Base-by-base conservation (phyloP, 2,329 filamentous ascomycete genomes). In the Fusarium xylarioides region DNA sequence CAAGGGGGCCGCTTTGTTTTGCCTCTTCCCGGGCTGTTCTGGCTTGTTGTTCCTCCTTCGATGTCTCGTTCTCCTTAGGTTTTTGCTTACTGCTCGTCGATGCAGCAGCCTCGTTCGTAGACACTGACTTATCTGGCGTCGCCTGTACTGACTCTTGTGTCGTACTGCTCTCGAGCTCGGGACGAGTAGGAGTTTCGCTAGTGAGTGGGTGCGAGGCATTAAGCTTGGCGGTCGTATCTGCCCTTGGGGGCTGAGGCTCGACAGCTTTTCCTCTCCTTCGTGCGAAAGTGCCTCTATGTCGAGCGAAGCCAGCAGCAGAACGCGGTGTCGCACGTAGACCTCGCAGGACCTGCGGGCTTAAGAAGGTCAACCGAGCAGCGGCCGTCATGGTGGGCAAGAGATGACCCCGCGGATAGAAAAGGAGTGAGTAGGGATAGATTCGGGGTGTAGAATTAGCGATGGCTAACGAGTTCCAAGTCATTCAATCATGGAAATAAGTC, bases 261-360 rank as follows among this genome's bases (percentile, higher is more conserved):
- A 91, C 85, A 5, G 87, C 90, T 74, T 89, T 91, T 49, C 90
- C 90, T 77, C 90, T 88, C 58, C 90, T 82, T 60, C 84, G 84
- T 50, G 87, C 85, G 75, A 90, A 89, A 75, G 67, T 86, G 79
- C 76, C 85, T 80, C 76, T 82, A 80, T 58, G 77, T 68, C 83
- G 81, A 60, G 86, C 19, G 71, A 77, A 50, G 63, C 84, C 66
- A 46, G 66, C 81, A 75, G 83, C 79, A 82, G 84, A 79, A 81
- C 78, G 70, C 79, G 74, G 71, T 86, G 65, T 63, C 34, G 65
- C 68, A 59, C 70, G 71, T 32, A 85, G 71, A 21, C 86, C 84
- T 61, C 90, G 89, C 80, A 91, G 88, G 61, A 93, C 81, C 74
- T 90, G 89, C 50, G 92, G 91, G 74, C 92, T 93, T 23, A 93